These are phyloP conservation scores for Venturia carpophila DNA, from an alignment of 2,329 filamentous ascomycete genomes.

Conservation along the genomic window DNA sequence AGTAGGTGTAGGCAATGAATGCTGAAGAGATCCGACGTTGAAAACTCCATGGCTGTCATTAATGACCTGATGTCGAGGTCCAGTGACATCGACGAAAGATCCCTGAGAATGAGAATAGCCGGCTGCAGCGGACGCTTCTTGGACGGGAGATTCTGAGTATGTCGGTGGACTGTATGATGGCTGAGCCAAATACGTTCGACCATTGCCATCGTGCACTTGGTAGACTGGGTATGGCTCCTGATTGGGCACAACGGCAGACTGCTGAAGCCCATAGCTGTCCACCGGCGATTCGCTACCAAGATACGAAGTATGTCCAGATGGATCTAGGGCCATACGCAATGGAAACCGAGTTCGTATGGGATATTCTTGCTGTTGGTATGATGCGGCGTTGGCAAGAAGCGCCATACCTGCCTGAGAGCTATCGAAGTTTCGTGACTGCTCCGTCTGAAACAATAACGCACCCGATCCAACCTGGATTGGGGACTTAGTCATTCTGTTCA, in stretches of 20 bases:
- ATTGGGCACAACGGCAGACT: neutral
- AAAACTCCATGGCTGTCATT: neutral
- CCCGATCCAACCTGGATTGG: neutral
- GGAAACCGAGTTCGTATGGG: neutral
- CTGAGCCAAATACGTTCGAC: neutral
- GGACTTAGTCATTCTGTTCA: neutral
- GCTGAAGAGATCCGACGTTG: slow-evolving; percentile 4
- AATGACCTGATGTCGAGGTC: neutral
- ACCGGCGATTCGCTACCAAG: slow-evolving; percentile 2
- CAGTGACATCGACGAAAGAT: neutral
- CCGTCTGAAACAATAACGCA: neutral
- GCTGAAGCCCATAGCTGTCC: neutral
- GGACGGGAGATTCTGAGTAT: neutral
- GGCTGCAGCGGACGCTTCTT: neutral
- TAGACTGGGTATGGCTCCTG: neutral
- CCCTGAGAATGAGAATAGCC: neutral
- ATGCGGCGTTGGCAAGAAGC: slow-evolving; percentile 3
- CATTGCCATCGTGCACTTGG: neutral
- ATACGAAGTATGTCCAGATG: neutral
- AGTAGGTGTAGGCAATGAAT: neutral
- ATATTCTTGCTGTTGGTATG: slow-evolving; percentile 9
- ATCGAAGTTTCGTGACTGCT: neutral
- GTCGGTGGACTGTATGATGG: neutral
- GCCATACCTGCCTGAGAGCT: neutral
- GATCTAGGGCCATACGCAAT: neutral